Percentiles rank a stretch among this genome's conserved stretches.
Evolutionary conservation across 2,329 filamentous ascomycete genomes (phyloP).

Genomic region (Paecilomyces formosus): DNA sequence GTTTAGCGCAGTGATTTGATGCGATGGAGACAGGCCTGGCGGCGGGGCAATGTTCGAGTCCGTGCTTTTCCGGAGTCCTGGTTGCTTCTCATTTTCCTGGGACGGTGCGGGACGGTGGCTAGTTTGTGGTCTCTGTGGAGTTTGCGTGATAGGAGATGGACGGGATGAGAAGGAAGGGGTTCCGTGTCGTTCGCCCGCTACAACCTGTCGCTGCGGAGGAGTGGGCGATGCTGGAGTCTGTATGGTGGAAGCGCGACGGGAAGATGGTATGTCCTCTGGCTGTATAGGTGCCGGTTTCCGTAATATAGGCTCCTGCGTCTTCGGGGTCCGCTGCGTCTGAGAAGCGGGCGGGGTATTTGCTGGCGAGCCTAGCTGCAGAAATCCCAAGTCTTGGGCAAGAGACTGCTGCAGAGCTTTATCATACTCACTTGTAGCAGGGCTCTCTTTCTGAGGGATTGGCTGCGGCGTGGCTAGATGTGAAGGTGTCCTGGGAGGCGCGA

Average conservation of each 20-base stretch:
- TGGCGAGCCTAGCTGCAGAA: constrained; percentile 28
- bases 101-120: constrained; percentile 4
- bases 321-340: constrained; percentile 6
- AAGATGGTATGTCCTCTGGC: constrained; percentile 26
- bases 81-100: constrained; percentile 4
- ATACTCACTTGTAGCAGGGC: constrained; percentile 32
- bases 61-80: constrained; percentile 5
- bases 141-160: constrained; percentile 1
- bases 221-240: constrained; percentile 11
- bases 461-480: constrained; percentile 38
- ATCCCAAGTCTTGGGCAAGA: constrained; percentile 33
- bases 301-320: constrained; percentile 7
- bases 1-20: constrained; percentile 75
- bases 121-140: constrained; percentile 7
- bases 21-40: constrained; percentile 23
- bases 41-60: constrained; percentile 5
- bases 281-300: constrained; percentile 21
- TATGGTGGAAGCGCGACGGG: constrained; percentile 17
- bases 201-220: constrained; percentile 9
- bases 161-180: constrained; percentile 7
- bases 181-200: constrained; percentile 5
- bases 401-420: constrained; percentile 35
- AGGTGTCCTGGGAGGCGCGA: constrained; percentile 42
- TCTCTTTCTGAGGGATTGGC: constrained; percentile 22
- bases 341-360: constrained; percentile 11